phyloP scores from a whole-genome alignment of 2,329 filamentous ascomycete species.

The Ascochyta pisi region DNA sequence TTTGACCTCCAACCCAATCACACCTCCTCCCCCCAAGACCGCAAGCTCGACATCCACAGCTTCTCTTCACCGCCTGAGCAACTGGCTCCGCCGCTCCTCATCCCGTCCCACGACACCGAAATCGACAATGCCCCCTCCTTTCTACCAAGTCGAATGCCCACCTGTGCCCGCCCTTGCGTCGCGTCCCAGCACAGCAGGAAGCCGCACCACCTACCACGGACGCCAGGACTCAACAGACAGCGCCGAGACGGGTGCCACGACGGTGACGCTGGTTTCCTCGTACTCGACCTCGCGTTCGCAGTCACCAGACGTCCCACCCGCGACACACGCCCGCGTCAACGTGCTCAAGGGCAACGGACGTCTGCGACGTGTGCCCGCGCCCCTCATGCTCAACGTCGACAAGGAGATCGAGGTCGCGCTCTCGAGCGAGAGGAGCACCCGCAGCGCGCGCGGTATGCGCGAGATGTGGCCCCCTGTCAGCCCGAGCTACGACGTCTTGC shows the following conservation, averaged over 20 bases:
- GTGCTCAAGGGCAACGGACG: conserved; percentile 34
- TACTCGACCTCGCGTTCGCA: conserved; percentile 17
- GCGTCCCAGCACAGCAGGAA: conserved; percentile 32
- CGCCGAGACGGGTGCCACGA: conserved; percentile 40
- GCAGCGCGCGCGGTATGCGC: conserved; percentile 23
- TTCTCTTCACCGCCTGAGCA: conserved; percentile 41
- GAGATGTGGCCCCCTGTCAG: conserved; percentile 38
- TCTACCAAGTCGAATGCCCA: conserved; percentile 40
- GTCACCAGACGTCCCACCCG: conserved; percentile 14
- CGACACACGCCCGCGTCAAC: conserved; percentile 19
- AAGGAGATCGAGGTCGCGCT: conserved; percentile 32
- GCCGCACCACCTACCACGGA: conserved; percentile 30
- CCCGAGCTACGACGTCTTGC: conserved; percentile 35
- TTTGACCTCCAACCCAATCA: conserved; percentile 46
- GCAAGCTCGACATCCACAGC: conserved; percentile 41
- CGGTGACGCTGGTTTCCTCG: conserved; percentile 33
- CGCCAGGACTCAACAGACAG: conserved; percentile 41
- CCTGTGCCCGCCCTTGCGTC: conserved; percentile 5
- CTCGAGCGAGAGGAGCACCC: conserved; percentile 19
- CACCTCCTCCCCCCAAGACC: conserved; percentile 36
- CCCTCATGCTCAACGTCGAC: conserved; percentile 33
- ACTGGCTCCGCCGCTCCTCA: conserved; percentile 46
- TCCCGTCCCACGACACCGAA: conserved; percentile 33
- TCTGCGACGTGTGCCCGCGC: conserved; percentile 37
- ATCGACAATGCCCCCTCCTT: conserved; percentile 26